These are phyloP conservation scores for Candida tunisiensis DNA, from an alignment of 1,139 yeast species.

Conservation along the genomic window DNA sequence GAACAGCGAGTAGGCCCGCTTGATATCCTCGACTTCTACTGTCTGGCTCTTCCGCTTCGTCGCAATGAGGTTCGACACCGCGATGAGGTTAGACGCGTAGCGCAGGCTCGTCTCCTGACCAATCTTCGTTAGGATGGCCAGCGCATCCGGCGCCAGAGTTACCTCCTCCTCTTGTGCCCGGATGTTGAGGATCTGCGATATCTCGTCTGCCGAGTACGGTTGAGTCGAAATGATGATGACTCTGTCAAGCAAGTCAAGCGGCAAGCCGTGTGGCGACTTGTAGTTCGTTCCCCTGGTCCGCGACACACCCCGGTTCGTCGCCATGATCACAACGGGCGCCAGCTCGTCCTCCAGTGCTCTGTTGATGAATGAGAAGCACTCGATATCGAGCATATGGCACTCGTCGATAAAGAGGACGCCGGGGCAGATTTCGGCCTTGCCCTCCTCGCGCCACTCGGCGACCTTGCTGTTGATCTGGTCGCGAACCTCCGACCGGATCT, in stretches of 20 bases:
- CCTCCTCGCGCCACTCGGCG: constrained; percentile 99
- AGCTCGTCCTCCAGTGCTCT: constrained; percentile 94
- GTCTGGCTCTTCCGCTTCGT: constrained; percentile 53
- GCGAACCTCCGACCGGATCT: constrained; percentile 86
- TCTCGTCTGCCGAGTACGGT: constrained; percentile 63
- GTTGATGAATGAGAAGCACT: constrained; percentile 88
- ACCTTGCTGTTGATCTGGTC: constrained; percentile 95
- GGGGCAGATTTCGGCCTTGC: constrained; percentile 96
- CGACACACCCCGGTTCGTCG: constrained; percentile 90
- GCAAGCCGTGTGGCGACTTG: constrained; percentile 93
- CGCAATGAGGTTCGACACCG: constrained; percentile 78
- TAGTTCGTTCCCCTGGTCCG: constrained; percentile 87
- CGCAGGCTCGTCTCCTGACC: constrained; percentile 88
- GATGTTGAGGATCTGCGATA: constrained; percentile 68
- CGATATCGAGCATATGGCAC: constrained; percentile 97
- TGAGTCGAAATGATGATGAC: constrained; percentile 82
- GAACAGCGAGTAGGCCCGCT: constrained; percentile 75
- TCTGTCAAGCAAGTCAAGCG: constrained; percentile 86
- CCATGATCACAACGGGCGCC: constrained; percentile 96
- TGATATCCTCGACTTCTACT: constrained; percentile 73
- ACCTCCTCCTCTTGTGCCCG: constrained; percentile 97
- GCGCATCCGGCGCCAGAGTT: constrained; percentile 66
- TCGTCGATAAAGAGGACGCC: constrained; percentile 97
- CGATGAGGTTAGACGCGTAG: constrained; percentile 79
- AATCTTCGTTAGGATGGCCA: constrained; percentile 79